Percentiles rank a stretch among this genome's conserved stretches.
Conservation (phyloP, 176 grass and related monocot species). For the Carex littledalei region DNA sequence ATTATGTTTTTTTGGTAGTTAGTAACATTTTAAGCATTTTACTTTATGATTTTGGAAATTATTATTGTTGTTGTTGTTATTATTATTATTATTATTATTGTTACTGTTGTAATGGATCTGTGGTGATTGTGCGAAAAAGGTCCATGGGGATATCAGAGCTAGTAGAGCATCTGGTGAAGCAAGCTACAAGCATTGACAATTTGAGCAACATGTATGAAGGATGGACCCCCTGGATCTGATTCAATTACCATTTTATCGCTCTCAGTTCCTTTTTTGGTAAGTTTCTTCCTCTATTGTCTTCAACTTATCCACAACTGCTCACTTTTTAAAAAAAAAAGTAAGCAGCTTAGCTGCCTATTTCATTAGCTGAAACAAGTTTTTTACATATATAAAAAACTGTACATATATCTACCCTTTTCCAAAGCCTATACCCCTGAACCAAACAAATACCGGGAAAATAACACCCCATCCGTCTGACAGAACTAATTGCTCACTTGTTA, state of each 20-base stretch:
- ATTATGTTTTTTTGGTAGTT: constrained; percentile 17
- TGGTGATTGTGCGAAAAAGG: constrained; percentile 34
- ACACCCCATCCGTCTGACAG: too few relatives aligned
- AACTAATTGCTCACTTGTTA: background rate
- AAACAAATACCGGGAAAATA: too few relatives aligned
- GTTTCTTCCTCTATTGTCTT: background rate
- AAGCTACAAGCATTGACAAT: constrained; percentile 86
- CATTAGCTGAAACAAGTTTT: too few relatives aligned
- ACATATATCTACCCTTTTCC: too few relatives aligned
- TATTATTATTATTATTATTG: constrained; percentile 25
- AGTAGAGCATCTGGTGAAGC: constrained; percentile 89
- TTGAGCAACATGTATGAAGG: constrained; percentile 99
- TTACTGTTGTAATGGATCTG: constrained; percentile 9
- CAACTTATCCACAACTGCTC: background rate
- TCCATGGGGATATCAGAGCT: constrained; percentile 69
- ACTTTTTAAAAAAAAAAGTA: too few relatives aligned
- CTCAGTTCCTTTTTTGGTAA: background rate
- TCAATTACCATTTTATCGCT: background rate
- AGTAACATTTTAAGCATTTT: constrained; percentile 10
- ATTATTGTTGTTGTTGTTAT: constrained; percentile 26
- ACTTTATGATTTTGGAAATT: constrained; percentile 15
- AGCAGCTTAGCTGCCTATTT: too few relatives aligned
- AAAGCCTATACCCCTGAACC: too few relatives aligned
- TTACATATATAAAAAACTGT: too few relatives aligned
- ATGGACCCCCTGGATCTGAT: constrained; percentile 99